These are phyloP conservation scores for Aspergillus sp. DNA, from an alignment of 2,329 filamentous ascomycete species.

Conservation along the genomic window DNA sequence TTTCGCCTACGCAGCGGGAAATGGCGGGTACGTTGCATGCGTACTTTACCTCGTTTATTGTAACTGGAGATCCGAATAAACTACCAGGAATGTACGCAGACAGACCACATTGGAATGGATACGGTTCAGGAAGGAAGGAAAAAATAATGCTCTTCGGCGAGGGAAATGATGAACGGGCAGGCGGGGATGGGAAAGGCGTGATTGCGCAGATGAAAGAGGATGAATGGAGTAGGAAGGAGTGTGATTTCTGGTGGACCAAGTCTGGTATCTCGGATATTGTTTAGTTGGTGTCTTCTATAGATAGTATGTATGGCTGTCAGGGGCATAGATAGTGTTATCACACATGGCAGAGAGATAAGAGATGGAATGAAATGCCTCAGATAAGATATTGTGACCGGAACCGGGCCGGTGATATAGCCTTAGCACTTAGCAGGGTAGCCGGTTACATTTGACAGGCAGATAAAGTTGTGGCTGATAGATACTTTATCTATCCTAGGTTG, in stretches of 20 bases:
- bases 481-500: too few species aligned
- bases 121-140: constrained; percentile 13
- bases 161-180: constrained; percentile 47
- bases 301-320: background rate
- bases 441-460: too few species aligned
- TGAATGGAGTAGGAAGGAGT: constrained; percentile 41
- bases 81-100: constrained; percentile 19
- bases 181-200: constrained; percentile 32
- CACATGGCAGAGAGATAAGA: too few species aligned
- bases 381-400: too few species aligned
- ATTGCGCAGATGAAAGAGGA: constrained; percentile 38
- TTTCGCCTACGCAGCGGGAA: constrained; percentile 39
- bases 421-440: too few species aligned
- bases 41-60: constrained; percentile 48
- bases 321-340: too few species aligned
- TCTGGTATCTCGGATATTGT: constrained; percentile 18
- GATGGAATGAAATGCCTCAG: too few species aligned
- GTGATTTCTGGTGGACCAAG: constrained; percentile 43
- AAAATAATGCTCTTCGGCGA: constrained; percentile 43
- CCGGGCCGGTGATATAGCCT: too few species aligned
- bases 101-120: constrained; percentile 35
- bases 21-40: constrained; percentile 42
- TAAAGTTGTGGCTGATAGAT: too few species aligned
- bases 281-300: background rate
- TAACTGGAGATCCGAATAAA: constrained; percentile 42